A percentile compares a stretch with the other conserved stretches of the same genome.
Conservation (phyloP, 306 rosid genomes). For the Psophocarpus tetragonolobus region DNA sequence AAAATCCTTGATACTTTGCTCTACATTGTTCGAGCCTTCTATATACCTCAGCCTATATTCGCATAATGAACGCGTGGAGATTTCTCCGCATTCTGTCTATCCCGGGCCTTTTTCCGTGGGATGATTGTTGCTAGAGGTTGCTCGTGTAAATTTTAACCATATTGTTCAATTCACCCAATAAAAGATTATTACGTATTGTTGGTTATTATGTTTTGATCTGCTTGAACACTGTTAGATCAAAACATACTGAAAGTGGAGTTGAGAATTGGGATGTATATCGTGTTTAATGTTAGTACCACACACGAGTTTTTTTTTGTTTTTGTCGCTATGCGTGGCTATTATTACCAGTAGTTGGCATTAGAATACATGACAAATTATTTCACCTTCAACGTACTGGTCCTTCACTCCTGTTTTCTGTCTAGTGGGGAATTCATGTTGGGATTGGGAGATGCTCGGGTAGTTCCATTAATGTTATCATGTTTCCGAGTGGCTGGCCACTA, state of each 20-base stretch:
- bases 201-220: conserved; percentile 30
- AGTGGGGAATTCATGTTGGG: conserved; percentile 32
- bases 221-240: not conserved
- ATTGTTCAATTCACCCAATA: conserved; percentile 39
- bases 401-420: not conserved
- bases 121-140: conserved; percentile 36
- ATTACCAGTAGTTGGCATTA: conserved; percentile 10
- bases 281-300: not conserved
- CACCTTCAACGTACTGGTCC: conserved; percentile 27
- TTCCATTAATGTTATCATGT: conserved; percentile 17
- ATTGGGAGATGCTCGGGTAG: not conserved
- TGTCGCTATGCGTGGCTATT: not conserved
- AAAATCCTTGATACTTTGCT: conserved; percentile 3
- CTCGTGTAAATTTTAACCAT: conserved; percentile 32
- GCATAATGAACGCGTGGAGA: conserved; percentile 8
- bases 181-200: conserved; percentile 5
- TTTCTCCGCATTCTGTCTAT: conserved; percentile 20
- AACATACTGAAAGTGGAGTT: not conserved
- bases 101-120: conserved; percentile 29
- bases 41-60: conserved; percentile 23
- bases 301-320: not conserved
- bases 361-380: not conserved
- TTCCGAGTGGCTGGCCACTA: not conserved
- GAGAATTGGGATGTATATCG: not conserved
- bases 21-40: conserved; percentile 32